phyloP scores from a whole-genome alignment of 805 yeast species.

The Spathaspora girioi region DNA sequence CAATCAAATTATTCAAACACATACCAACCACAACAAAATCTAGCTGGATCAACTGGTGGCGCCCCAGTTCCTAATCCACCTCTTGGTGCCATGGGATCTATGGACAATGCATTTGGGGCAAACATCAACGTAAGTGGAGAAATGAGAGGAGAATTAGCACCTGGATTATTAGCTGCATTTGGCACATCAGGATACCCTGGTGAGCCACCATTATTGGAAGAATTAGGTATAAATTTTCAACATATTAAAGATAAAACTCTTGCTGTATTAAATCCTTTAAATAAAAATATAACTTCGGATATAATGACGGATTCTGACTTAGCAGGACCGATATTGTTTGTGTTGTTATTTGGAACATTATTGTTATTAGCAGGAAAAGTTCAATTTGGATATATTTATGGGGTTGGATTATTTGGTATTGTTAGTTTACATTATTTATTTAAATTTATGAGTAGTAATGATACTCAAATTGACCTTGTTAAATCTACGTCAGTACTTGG shows the following conservation, averaged over 20 bases:
- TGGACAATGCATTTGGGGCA: constrained; percentile 35
- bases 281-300: constrained; percentile 59
- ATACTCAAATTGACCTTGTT: constrained; percentile 49
- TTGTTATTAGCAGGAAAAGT: constrained; percentile 86
- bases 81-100: constrained; percentile 26
- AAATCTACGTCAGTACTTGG: constrained; percentile 92
- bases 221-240: constrained; percentile 85
- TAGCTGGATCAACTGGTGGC: constrained; percentile 6
- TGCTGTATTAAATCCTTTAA: constrained; percentile 79
- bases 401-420: constrained; percentile 91
- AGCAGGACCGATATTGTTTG: constrained; percentile 92
- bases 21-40: constrained; percentile 17
- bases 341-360: constrained; percentile 79
- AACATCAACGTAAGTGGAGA: constrained; percentile 37
- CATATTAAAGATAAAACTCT: constrained; percentile 83
- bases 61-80: background rate
- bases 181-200: constrained; percentile 91
- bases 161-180: constrained; percentile 86
- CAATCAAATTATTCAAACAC: constrained; percentile 36
- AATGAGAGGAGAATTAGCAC: constrained; percentile 52
- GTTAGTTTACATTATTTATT: constrained; percentile 78
- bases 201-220: constrained; percentile 92
- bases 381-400: constrained; percentile 95
- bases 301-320: constrained; percentile 83
- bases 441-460: constrained; percentile 81